Base-by-base conservation (phyloP, 768 basidiomycete species). In the Hygrophorus russula region DNA sequence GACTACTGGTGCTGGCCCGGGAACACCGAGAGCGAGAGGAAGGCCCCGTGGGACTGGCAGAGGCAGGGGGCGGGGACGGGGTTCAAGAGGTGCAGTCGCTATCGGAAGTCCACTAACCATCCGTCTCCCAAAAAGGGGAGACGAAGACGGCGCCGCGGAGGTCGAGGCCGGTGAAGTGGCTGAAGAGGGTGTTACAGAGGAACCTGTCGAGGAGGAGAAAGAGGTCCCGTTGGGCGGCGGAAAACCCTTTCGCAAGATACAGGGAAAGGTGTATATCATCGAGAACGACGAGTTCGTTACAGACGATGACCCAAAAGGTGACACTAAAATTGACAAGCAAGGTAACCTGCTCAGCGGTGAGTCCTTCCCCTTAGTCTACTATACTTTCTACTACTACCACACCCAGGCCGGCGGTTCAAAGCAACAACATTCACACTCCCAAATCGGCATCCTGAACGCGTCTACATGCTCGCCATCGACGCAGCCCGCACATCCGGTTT, bases 391-490 rank as follows among this genome's bases (percentile, higher is more conserved):
- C 6, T 48, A 11, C 41, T 49, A 37, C 39, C 2, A 17, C 41
- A 37, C 33, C 29, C 51, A 96, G 93, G 83, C 40, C 80, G 94
- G 31, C 70, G 74, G 44, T 96, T 90, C 71, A 94, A 93, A 60
- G 80, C 91, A 1, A 65, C 76, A 20, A 96, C 93, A 1, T 98
- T 99, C 58, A 63, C 73, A n/a, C 76, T 92, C 4, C 84, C 89
- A 0, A 78, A 78, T 44, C 78, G 94, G 15, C 81, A 97, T 54
- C 81, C 90, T 7, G 74, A 86, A 19, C 74, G 83, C 36, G 70
- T 78, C 47, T 99, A 96, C 64, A 87, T 96, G 77, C 84, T 98
- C 33, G 92, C 94, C 15, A 98, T 99, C 46, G 96, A 99, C 56
- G 94, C 92, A 2, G 96, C 96, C 0, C 80, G 94, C 19, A 88